These are phyloP conservation scores for Coemansia sp. DNA, from an alignment of 371 early-diverging fungal species.

Conservation along the genomic window DNA sequence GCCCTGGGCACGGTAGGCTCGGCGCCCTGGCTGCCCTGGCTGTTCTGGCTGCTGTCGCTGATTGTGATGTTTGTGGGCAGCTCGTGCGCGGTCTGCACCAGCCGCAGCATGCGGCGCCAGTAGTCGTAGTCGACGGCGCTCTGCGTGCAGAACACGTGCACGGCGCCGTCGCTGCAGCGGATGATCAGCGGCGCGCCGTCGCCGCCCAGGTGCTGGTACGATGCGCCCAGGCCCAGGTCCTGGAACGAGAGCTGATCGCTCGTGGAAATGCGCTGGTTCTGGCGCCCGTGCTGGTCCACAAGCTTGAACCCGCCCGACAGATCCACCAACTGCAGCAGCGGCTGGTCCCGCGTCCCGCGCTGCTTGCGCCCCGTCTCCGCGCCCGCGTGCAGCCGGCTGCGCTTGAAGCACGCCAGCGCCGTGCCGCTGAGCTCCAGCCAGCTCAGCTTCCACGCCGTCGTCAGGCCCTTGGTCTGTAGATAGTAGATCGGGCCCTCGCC, in stretches of 20 bases:
- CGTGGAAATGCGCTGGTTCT: slow-evolving; percentile 5
- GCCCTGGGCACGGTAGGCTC: background rate
- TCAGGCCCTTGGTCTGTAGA: slow-evolving; percentile 26
- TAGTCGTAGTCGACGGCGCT: slow-evolving; percentile 36
- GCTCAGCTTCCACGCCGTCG: slow-evolving; percentile 36
- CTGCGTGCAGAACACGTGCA: slow-evolving; percentile 40
- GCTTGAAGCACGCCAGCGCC: slow-evolving; percentile 20
- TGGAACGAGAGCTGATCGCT: slow-evolving; percentile 13
- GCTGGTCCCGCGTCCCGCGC: slow-evolving; percentile 2
- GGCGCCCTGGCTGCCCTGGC: background rate
- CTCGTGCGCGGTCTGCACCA: slow-evolving; percentile 11
- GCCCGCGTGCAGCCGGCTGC: background rate
- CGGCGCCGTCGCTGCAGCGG: slow-evolving; percentile 16
- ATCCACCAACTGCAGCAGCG: slow-evolving; percentile 10
- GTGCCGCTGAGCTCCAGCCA: slow-evolving; percentile 46
- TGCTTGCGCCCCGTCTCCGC: background rate
- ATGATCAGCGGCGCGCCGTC: slow-evolving; percentile 39
- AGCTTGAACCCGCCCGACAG: slow-evolving; percentile 32
- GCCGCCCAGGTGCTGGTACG: slow-evolving; percentile 27
- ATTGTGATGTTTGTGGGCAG: slow-evolving; percentile 13
- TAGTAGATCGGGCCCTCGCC: slow-evolving; percentile 46
- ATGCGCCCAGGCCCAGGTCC: slow-evolving; percentile 6
- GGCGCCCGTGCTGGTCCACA: slow-evolving; percentile 27
- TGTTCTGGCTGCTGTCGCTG: background rate
- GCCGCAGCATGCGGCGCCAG: slow-evolving; percentile 27